Base-by-base conservation (phyloP, 257 asterid species). In the Galeopsis tetrahit region DNA sequence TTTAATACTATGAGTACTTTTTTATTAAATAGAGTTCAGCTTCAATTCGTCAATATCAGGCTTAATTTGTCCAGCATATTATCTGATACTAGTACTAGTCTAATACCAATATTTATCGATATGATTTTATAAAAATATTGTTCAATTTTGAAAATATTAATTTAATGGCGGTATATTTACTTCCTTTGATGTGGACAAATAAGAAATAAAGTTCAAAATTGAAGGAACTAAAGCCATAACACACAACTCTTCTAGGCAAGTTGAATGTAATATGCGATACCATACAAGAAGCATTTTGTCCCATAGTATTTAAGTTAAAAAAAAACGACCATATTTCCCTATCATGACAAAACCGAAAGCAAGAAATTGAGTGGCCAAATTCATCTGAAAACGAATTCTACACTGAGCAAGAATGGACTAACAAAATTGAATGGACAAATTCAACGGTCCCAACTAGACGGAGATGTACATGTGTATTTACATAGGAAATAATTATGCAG, bases 381-480 rank as follows among this genome's bases (percentile, higher is more conserved):
- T 21, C 28, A 21, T 21, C 28, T 13, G 55, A 61, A 38, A 6
- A n/a, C 49, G 9, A 34, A 61, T 61, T 61, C 11, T 61, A 61
- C 67, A 61, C 48, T 13, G 10, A 35, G 1, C 35, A 61, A 7
- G 7, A 36, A 6, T 61, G 28, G 39, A 36, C 21, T 3, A 59
- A 33, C 64, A 59, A 35, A 35, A 35, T 31, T 13, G 59, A 66
- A 4, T 7, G 44, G 60, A 6, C 56, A n/a, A 31, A 15, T 31
- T 55, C 36, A 40, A 40, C n/a, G 10, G 36, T 17, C 69, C 53
- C 38, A 28, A 31, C 15, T 60, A 6, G 40, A 42, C 31, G 10
- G 51, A 14, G 28, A 68, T 8, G 28, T 15, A 34, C 62, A 68
- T 13, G 64, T 58, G 35, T 57, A 58, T 46, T 44, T 34, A 73